phyloP scores from a whole-genome alignment of 768 basidiomycete genomes.

The Amanita polypyramis region DNA sequence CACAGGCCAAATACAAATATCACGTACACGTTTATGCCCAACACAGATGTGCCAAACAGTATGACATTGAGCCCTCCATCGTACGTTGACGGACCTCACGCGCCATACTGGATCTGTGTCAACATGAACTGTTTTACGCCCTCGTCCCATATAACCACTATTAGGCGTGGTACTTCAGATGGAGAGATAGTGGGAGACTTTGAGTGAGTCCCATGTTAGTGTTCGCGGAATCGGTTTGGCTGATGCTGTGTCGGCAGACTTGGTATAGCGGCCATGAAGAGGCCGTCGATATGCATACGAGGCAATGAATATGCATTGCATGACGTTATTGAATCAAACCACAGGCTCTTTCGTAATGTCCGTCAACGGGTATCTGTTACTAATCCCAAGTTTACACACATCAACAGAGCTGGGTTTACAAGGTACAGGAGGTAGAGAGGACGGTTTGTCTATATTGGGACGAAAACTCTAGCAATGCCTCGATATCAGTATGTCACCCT shows the following conservation, averaged over 20 bases:
- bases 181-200: conserved; percentile 39
- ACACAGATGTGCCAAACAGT: conserved; percentile 23
- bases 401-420: conserved; percentile 26
- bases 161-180: conserved; percentile 27
- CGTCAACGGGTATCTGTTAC: background rate
- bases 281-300: conserved; percentile 23
- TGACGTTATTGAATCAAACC: conserved; percentile 23
- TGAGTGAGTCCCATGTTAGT: conserved; percentile 22
- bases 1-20: conserved; percentile 20
- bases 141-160: conserved; percentile 33
- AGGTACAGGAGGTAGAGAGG: conserved; percentile 18
- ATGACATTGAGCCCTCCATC: conserved; percentile 28
- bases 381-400: conserved; percentile 7
- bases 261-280: conserved; percentile 18
- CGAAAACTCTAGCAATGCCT: conserved; percentile 20
- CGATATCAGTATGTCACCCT: conserved; percentile 17
- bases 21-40: conserved; percentile 29
- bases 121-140: conserved; percentile 41
- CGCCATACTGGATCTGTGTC: conserved; percentile 34
- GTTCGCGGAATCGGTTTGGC: too few relatives aligned
- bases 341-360: conserved; percentile 25
- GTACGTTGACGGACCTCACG: conserved; percentile 17
- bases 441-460: conserved; percentile 23
- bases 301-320: conserved; percentile 26
- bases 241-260: conserved; percentile 15